A percentile compares a stretch with the other conserved stretches of the same genome.
Conservation (phyloP, 1,284 basidiomycete genomes). For the Calocybe gambosa region DNA sequence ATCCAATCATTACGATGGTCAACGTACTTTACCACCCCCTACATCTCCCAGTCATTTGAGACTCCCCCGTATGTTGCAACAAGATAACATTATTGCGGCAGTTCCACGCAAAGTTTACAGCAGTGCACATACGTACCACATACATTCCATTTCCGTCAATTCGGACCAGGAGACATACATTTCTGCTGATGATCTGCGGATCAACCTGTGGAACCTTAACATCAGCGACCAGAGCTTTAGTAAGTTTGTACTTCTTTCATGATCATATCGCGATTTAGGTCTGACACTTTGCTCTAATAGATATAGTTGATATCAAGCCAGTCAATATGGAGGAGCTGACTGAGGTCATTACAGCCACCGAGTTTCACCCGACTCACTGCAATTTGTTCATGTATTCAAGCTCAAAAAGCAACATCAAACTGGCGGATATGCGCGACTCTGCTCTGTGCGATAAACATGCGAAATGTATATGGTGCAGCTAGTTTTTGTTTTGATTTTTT, state of each 20-base stretch:
- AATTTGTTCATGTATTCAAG: slow-evolving; percentile 99
- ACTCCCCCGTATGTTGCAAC: slow-evolving; percentile 85
- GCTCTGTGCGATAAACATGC: slow-evolving; percentile 96
- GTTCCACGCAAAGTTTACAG: slow-evolving; percentile 98
- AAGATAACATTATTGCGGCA: slow-evolving; percentile 98
- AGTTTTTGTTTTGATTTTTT: slow-evolving; percentile 10
- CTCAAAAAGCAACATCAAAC: slow-evolving; percentile 99
- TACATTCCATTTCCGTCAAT: slow-evolving; percentile 99
- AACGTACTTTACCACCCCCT: slow-evolving; percentile 59
- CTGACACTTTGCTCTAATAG: slow-evolving; percentile 40
- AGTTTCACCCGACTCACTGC: slow-evolving; percentile 97
- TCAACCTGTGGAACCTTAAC: slow-evolving; percentile 98
- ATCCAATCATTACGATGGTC: slow-evolving; percentile 88
- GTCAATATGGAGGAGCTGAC: slow-evolving; percentile 99
- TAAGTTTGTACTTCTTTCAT: slow-evolving; percentile 39
- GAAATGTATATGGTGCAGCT: slow-evolving; percentile 72
- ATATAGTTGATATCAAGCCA: slow-evolving; percentile 99
- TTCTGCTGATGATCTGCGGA: slow-evolving; percentile 93
- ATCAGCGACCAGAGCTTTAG: slow-evolving; percentile 99
- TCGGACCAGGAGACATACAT: slow-evolving; percentile 99
- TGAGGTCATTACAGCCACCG: slow-evolving; percentile 98
- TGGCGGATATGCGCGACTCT: slow-evolving; percentile 99
- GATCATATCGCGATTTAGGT: neutral
- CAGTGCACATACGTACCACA: slow-evolving; percentile 99
- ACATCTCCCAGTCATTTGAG: slow-evolving; percentile 54